These are phyloP conservation scores for Myriosclerotinia curreyana DNA, from an alignment of 2,329 filamentous ascomycete species.

Conservation along the genomic window DNA sequence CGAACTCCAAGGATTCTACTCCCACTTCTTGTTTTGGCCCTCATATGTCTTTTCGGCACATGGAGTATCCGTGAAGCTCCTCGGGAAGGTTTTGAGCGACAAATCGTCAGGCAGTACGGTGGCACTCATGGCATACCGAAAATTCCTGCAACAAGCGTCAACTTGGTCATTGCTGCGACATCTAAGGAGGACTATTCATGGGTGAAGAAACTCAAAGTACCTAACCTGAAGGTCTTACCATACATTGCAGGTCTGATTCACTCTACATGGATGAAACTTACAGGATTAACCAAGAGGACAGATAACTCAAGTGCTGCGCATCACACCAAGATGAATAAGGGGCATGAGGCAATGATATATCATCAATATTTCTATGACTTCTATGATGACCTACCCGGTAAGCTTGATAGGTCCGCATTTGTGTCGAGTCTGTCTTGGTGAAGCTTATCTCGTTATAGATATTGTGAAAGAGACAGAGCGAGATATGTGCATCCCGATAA, in stretches of 20 bases:
- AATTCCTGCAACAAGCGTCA: constrained; percentile 15
- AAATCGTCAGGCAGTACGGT: not conserved
- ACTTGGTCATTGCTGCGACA: constrained; percentile 29
- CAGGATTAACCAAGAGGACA: not conserved
- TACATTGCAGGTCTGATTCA: constrained; percentile 28
- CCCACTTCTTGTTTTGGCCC: not conserved
- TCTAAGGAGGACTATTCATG: constrained; percentile 27
- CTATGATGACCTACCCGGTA: constrained; percentile 48
- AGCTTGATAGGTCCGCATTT: not conserved
- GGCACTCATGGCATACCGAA: not conserved
- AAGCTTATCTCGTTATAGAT: constrained; percentile 21
- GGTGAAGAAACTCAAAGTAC: constrained; percentile 27
- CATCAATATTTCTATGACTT: constrained; percentile 59
- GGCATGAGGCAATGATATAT: constrained; percentile 34
- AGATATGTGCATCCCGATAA: no score
- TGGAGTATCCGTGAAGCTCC: not conserved
- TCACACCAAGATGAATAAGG: constrained; percentile 50
- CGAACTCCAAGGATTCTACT: not conserved
- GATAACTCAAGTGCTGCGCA: constrained; percentile 39
- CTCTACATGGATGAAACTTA: not conserved
- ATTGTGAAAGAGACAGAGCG: no score
- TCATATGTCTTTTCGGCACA: not conserved
- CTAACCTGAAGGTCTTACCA: constrained; percentile 35
- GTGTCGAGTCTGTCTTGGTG: not conserved
- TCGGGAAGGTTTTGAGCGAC: not conserved